Evolutionary conservation across 306 rosid genomes (phyloP).

Genomic region (Mimosa pudica): DNA sequence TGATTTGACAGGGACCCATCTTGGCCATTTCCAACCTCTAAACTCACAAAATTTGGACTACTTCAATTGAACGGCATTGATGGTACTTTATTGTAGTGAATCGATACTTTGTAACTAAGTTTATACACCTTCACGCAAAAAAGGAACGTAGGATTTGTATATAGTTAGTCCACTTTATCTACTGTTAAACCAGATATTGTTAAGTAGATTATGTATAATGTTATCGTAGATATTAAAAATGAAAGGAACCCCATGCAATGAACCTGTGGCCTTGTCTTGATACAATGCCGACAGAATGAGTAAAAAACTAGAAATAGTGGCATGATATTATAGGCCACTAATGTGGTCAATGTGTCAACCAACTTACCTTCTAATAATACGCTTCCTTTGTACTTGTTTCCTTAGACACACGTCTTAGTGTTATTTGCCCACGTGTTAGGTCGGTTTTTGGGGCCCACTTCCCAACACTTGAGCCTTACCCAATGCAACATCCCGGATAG

Average conservation of each 20-base stretch:
- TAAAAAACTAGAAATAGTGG: neutral
- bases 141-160: no score
- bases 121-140: no score
- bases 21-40: no score
- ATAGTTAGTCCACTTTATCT: no score
- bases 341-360: neutral
- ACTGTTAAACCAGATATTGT: no score
- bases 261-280: neutral
- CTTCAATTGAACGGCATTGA: neutral
- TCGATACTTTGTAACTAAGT: no score
- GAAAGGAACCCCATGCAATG: neutral
- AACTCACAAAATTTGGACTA: neutral
- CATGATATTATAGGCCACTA: neutral
- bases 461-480: conserved; percentile 10
- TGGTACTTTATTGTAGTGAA: no score
- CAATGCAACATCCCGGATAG: neutral
- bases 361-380: neutral
- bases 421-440: conserved; percentile 48
- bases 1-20: conserved; percentile 3
- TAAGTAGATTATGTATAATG: no score
- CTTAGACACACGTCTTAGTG: conserved; percentile 30
- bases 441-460: conserved; percentile 49
- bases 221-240: neutral
- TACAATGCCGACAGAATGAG: neutral
- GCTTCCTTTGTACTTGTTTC: neutral